Base-by-base conservation (phyloP, 2,329 filamentous ascomycete genomes). In the Dendryphion nanum region DNA sequence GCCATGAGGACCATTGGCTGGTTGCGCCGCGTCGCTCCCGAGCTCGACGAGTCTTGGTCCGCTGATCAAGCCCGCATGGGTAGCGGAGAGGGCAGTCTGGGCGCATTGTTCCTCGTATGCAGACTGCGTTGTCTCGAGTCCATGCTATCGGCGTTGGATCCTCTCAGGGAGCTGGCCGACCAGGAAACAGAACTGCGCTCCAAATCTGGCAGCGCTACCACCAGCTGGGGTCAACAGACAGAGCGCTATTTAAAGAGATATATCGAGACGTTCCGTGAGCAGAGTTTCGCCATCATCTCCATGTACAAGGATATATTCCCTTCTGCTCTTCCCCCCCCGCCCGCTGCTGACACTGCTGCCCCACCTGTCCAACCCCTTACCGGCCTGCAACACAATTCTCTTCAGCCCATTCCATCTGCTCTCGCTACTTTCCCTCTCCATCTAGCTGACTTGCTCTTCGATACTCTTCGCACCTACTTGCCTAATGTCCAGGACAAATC, bases 261-360 rank as follows among this genome's bases (percentile, higher is more conserved):
- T 66, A 87, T 98, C 54, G 93, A 98, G 62, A 89, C 98, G 18
- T 97, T 97, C 63, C 85, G 93, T 36, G 93, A 98, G 67, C 93
- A 98, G 66, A 95, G 88, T 61, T 98, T 98, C 64, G 86, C 85
- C 30, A 95, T 97, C 43, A 82, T 97, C 18, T 95, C 89, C 41
- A 89, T 97, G 77, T 96, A 94, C 66, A 87, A 84, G 55, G 93
- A 85, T 55, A 89, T 97, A 38, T 95, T 95, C 56, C 82, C 85
- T 0, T 74, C 78, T 3, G 75, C 81, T 4, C 47, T 75, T 4
- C 70, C 72, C 6, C 55, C 58, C 0, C 64, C 67, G 4, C n/a
- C 39, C 15, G 20, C 41, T 13, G 46, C 55, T 7, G 55, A 63
- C 8, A 34, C 29, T n/a, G n/a, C 47, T 2, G 45, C 57, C 15